phyloP scores from a whole-genome alignment of 108 stramenopile species.

The Pseudonitzschia multistriata region DNA sequence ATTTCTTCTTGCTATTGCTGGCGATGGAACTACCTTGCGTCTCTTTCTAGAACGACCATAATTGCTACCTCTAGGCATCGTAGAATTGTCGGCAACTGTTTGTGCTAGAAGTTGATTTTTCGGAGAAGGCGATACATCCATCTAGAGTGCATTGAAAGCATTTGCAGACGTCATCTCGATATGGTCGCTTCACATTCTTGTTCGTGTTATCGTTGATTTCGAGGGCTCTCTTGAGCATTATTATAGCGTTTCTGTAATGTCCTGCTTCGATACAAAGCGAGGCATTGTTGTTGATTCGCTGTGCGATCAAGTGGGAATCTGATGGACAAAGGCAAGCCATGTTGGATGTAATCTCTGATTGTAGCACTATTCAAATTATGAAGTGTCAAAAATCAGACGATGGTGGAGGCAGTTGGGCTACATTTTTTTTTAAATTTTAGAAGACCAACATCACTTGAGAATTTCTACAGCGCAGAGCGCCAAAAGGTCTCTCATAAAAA shows the following conservation, averaged over 20 bases:
- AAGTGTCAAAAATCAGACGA: no score
- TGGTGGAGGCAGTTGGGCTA: no score
- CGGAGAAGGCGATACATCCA: conserved; percentile 19
- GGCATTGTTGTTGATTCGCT: conserved; percentile 20
- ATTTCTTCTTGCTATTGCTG: neutral
- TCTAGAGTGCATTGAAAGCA: conserved; percentile 19
- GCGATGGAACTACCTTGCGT: neutral
- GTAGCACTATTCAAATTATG: neutral
- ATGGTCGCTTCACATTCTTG: neutral
- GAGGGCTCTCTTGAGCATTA: conserved; percentile 17
- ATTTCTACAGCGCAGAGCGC: no score
- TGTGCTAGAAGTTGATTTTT: neutral
- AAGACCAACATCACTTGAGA: no score
- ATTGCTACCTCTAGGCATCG: neutral
- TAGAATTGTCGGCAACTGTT: neutral
- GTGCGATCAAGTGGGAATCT: neutral
- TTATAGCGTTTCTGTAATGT: conserved; percentile 20
- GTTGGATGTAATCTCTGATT: neutral
- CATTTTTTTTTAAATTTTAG: no score
- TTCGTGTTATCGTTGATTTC: neutral
- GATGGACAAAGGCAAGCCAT: neutral
- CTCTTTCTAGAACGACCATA: neutral
- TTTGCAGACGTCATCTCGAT: neutral
- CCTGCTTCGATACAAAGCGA: conserved; percentile 22
- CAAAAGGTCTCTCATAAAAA: no score